Conservation (phyloP, 2,329 filamentous ascomycete species). For the Xylariaceae sp. region DNA sequence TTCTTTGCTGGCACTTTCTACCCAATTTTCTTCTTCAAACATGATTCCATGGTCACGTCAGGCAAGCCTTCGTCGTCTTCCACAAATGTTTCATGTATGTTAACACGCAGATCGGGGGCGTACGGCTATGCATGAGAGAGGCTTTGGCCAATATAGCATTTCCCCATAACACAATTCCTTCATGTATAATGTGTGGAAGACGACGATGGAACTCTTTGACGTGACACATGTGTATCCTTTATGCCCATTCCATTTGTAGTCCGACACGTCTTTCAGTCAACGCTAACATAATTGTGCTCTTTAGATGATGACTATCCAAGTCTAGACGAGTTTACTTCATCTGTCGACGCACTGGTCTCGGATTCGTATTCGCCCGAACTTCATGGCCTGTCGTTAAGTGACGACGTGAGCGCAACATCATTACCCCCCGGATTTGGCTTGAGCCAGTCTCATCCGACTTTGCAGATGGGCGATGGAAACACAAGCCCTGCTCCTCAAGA, state of each 20-base stretch:
- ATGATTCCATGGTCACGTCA: conserved; percentile 41
- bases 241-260: conserved; percentile 24
- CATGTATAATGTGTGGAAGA: conserved; percentile 48
- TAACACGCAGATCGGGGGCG: conserved; percentile 46
- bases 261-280: background rate
- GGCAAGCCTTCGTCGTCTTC: conserved; percentile 70
- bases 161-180: conserved; percentile 33
- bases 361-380: conserved; percentile 39
- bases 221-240: conserved; percentile 34
- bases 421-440: conserved; percentile 44
- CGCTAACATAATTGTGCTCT: conserved; percentile 37
- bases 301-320: conserved; percentile 61
- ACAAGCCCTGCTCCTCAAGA: conserved; percentile 17
- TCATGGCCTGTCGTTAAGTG: conserved; percentile 14
- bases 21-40: conserved; percentile 18
- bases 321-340: conserved; percentile 56
- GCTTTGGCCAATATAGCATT: conserved; percentile 46
- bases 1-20: conserved; percentile 21
- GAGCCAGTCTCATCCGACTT: conserved; percentile 31
- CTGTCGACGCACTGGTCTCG: conserved; percentile 66
- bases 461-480: conserved; percentile 14
- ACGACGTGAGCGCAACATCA: conserved; percentile 30
- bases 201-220: conserved; percentile 58
- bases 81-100: conserved; percentile 61
- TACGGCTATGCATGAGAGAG: conserved; percentile 28